Base-by-base conservation (phyloP, 1,284 basidiomycete genomes). In the Afroboletus lepidellus region DNA sequence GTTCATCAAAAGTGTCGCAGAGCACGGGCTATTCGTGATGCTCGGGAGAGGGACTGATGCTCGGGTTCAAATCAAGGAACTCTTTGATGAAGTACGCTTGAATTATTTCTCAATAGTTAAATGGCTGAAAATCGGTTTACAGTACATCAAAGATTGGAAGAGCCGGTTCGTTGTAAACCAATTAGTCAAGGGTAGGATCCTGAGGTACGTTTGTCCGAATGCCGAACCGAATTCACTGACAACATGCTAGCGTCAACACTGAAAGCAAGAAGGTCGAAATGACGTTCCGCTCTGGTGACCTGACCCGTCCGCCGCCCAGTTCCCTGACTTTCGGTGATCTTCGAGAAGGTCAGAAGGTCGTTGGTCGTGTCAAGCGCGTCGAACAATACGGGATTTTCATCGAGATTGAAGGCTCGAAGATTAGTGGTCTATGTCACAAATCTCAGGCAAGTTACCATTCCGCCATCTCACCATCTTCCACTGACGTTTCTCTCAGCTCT, bases 131-230 rank as follows among this genome's bases (percentile, higher is more conserved):
- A 48, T 5, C 30, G 39, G n/a, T 62, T 46, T 50, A 16, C 61
- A 95, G 90, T 97, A 83, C 69, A 83, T 97, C 59, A 96, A 98
- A 71, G 95, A 98, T 48, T 99, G 96, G 95, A 89, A 95, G 72
- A 73, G 79, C 32, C 81, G 79, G 5, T 98, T 98, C 70, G 74
- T 81, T 53, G 74, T 81, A 39, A 87, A 92, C 60, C 93, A 98
- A 64, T 71, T 98, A 5, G 93, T 98, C 18, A 84, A 84, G 53
- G 95, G 94, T 48, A 85, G 90, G 51, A 83, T 98, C 62, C 71
- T 92, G 25, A 85, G 80, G 90, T 92, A 58, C 21, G 74, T 64
- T 48, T 39, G 11, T 24, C 15, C 37, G 8, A 42, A 41, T 54
- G 42, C 59, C 41, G n/a, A 47, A 13, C 20, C 20, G 34, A 49